Conservation (phyloP, 179 eudicot species). For the Spergularia azorica region DNA sequence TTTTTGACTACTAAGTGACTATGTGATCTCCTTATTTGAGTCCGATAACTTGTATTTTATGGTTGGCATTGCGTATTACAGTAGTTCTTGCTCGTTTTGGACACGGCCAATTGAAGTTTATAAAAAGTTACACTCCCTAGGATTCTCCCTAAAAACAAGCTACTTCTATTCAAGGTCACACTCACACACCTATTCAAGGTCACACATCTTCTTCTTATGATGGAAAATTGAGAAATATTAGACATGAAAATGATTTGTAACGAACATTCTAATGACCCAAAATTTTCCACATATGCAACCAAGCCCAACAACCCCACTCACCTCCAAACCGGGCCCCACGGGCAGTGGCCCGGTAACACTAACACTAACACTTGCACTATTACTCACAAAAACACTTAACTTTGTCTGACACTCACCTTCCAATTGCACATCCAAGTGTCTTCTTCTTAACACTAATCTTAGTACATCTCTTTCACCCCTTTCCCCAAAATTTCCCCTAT, state of each 20-base stretch:
- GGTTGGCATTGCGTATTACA: no score
- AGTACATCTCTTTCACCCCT: no score
- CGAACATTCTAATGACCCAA: not conserved
- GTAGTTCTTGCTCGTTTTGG: not conserved
- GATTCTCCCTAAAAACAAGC: not conserved
- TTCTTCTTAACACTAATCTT: not conserved
- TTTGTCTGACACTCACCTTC: not conserved
- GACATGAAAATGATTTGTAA: not conserved
- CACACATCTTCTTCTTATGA: no score
- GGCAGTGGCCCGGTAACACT: not conserved
- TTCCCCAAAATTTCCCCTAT: slow-evolving; percentile 4
- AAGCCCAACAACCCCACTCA: slow-evolving; percentile 6
- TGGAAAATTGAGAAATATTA: not conserved
- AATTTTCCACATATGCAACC: slow-evolving; percentile 3
- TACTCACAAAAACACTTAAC: not conserved
- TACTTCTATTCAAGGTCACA: no score
- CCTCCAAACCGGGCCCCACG: not conserved
- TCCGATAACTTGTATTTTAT: no score
- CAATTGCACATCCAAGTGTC: slow-evolving; percentile 14
- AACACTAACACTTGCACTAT: not conserved
- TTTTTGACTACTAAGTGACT: no score
- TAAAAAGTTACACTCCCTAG: no score
- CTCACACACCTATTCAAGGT: not conserved
- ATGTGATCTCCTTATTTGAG: no score
- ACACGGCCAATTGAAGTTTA: no score